These are phyloP conservation scores for Nothopassalora personata DNA, from an alignment of 2,329 filamentous ascomycete species.

Conservation along the genomic window DNA sequence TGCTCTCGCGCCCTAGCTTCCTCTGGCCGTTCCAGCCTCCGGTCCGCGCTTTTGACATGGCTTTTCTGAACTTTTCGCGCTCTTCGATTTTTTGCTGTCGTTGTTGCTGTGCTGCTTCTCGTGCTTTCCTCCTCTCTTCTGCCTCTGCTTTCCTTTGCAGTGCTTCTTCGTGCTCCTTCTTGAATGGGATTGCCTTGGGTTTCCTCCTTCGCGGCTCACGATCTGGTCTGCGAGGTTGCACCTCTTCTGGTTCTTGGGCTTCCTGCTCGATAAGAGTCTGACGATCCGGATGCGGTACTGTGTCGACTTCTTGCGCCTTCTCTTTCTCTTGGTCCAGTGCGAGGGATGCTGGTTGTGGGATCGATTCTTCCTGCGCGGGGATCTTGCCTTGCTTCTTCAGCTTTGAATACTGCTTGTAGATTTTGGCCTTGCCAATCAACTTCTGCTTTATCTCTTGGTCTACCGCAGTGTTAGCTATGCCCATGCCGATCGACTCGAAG, in stretches of 20 bases:
- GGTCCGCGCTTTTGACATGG: slow-evolving; percentile 56
- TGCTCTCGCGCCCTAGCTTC: slow-evolving; percentile 77
- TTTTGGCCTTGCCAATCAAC: slow-evolving; percentile 85
- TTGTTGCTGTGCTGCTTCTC: slow-evolving; percentile 60
- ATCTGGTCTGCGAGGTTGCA: slow-evolving; percentile 4
- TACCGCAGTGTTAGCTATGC: slow-evolving; percentile 32
- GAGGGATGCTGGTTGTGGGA: slow-evolving; percentile 30
- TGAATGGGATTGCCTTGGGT: slow-evolving; percentile 42
- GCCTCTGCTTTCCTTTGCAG: slow-evolving; percentile 57
- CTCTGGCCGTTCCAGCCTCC: slow-evolving; percentile 65
- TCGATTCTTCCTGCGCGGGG: slow-evolving; percentile 22
- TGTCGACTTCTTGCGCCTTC: slow-evolving; percentile 30
- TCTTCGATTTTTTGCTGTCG: slow-evolving; percentile 51
- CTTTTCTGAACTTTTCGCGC: slow-evolving; percentile 65
- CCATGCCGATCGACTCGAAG: background rate
- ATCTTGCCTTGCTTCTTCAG: slow-evolving; percentile 57
- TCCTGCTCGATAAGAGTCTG: slow-evolving; percentile 29
- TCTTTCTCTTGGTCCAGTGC: slow-evolving; percentile 21
- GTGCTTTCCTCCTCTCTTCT: slow-evolving; percentile 52
- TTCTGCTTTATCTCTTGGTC: slow-evolving; percentile 84
- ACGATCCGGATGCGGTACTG: slow-evolving; percentile 43
- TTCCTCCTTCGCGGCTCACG: slow-evolving; percentile 29
- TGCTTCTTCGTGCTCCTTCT: slow-evolving; percentile 43
- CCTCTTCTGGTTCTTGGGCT: slow-evolving; percentile 11
- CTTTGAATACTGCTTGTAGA: slow-evolving; percentile 89